phyloP scores from a whole-genome alignment of 164 flowering plant genomes.

The Aristolochia fimbriata region DNA sequence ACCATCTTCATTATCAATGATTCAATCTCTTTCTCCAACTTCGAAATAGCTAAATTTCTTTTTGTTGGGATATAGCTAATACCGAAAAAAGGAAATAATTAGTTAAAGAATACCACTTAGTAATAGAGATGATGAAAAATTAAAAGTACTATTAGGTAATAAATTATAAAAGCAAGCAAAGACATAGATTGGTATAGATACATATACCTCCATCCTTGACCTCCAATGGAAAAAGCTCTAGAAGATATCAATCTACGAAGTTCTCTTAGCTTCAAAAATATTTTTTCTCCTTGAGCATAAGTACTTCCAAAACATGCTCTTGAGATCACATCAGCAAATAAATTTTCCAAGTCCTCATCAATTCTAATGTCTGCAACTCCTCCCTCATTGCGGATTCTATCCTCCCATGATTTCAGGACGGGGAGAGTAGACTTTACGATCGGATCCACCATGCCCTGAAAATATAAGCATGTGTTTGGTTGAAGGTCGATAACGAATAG shows the following conservation, averaged over 20 bases:
- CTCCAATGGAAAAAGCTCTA: no score
- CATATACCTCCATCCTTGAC: no score
- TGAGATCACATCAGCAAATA: constrained; percentile 28
- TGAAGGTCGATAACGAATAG: no score
- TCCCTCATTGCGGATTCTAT: constrained; percentile 17
- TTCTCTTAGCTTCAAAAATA: constrained; percentile 15
- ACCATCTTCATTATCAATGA: constrained; percentile 38
- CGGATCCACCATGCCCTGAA: constrained; percentile 29
- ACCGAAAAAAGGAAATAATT: background rate
- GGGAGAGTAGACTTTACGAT: constrained; percentile 28
- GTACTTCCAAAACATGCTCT: constrained; percentile 24
- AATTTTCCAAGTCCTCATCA: constrained; percentile 29
- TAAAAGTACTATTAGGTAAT: no score
- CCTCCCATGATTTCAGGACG: constrained; percentile 28
- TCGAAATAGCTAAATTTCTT: constrained; percentile 24
- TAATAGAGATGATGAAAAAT: no score
- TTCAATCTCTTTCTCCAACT: constrained; percentile 59
- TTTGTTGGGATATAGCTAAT: background rate
- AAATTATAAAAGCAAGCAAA: no score
- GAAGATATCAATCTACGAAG: constrained; percentile 18
- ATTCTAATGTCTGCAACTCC: constrained; percentile 23
- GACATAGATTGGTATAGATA: no score
- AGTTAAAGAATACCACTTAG: constrained; percentile 9
- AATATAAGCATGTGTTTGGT: no score
- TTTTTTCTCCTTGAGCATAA: constrained; percentile 16